Percentiles rank a stretch among this genome's conserved stretches.
phyloP scores from a whole-genome alignment of 352 stramenopile species.

The Phytophthora fragariae region DNA sequence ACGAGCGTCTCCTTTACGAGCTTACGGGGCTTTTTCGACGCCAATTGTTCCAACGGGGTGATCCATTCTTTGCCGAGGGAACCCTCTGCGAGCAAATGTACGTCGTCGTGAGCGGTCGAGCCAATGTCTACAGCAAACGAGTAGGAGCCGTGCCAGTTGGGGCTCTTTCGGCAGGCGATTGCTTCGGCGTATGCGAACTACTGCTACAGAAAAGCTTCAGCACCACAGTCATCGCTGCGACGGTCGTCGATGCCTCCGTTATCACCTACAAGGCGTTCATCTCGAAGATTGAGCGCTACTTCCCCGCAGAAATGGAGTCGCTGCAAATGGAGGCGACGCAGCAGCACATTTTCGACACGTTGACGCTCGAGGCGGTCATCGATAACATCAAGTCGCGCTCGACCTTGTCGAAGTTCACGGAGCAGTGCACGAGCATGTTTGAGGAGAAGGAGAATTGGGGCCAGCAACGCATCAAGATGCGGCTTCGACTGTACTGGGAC shows the following conservation, averaged over 20 bases:
- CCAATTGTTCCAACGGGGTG: conserved; percentile 70
- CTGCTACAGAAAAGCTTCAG: conserved; percentile 63
- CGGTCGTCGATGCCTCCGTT: conserved; percentile 61
- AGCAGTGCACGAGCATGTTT: conserved; percentile 72
- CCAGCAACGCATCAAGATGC: conserved; percentile 60
- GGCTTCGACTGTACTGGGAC: conserved; percentile 72
- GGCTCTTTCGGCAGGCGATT: conserved; percentile 61
- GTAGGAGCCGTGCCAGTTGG: conserved; percentile 51
- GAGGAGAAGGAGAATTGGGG: conserved; percentile 54
- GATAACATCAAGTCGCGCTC: conserved; percentile 56
- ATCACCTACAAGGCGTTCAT: conserved; percentile 60
- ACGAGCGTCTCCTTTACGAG: conserved; percentile 67
- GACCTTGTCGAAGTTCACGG: conserved; percentile 55
- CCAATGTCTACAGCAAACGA: conserved; percentile 65
- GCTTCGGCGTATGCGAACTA: conserved; percentile 72
- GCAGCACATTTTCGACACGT: conserved; percentile 54
- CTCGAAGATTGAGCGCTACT: conserved; percentile 56
- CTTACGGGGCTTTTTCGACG: conserved; percentile 77
- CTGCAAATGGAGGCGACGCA: conserved; percentile 52
- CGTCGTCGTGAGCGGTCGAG: conserved; percentile 65
- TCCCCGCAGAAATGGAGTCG: conserved; percentile 49
- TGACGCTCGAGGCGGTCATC: conserved; percentile 57
- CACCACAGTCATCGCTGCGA: conserved; percentile 58
- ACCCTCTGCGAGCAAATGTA: conserved; percentile 78
- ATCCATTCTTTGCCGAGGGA: conserved; percentile 64